These are phyloP conservation scores for Sordariomycetes sp. DNA, from an alignment of 2,329 filamentous ascomycete genomes.

Conservation along the genomic window DNA sequence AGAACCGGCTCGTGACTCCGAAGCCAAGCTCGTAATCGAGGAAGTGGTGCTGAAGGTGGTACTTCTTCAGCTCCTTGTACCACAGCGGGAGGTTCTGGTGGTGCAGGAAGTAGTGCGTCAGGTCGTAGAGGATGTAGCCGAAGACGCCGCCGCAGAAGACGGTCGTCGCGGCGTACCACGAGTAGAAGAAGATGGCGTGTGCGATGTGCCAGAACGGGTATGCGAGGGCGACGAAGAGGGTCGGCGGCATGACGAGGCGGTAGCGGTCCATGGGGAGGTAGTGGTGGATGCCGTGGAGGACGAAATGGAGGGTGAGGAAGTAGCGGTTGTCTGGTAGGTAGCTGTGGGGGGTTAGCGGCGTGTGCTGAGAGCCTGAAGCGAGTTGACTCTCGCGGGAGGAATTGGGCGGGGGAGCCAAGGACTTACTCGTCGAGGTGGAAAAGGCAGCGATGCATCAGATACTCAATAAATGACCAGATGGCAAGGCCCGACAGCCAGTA, in stretches of 20 bases:
- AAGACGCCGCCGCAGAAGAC: slow-evolving; percentile 88
- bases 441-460: slow-evolving; percentile 75
- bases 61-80: slow-evolving; percentile 92
- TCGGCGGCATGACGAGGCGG: slow-evolving; percentile 91
- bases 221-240: slow-evolving; percentile 74
- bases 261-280: slow-evolving; percentile 99
- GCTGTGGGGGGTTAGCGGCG: slow-evolving; percentile 32
- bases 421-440: slow-evolving; percentile 90
- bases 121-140: slow-evolving; percentile 90
- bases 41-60: slow-evolving; percentile 94
- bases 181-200: slow-evolving; percentile 68
- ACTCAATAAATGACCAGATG: slow-evolving; percentile 87
- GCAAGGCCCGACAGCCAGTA: slow-evolving; percentile 64
- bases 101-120: slow-evolving; percentile 98
- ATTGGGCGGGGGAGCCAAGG: background rate
- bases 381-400: background rate
- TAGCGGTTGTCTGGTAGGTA: slow-evolving; percentile 85
- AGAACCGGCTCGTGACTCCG: slow-evolving; percentile 91
- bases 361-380: background rate
- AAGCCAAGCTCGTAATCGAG: slow-evolving; percentile 97
- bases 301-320: slow-evolving; percentile 78
- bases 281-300: slow-evolving; percentile 94
- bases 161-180: slow-evolving; percentile 71
- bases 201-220: slow-evolving; percentile 88
- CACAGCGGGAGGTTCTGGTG: slow-evolving; percentile 84